Conservation (phyloP, 1,139 yeast genomes). For the Oligophagozyma castellii region DNA sequence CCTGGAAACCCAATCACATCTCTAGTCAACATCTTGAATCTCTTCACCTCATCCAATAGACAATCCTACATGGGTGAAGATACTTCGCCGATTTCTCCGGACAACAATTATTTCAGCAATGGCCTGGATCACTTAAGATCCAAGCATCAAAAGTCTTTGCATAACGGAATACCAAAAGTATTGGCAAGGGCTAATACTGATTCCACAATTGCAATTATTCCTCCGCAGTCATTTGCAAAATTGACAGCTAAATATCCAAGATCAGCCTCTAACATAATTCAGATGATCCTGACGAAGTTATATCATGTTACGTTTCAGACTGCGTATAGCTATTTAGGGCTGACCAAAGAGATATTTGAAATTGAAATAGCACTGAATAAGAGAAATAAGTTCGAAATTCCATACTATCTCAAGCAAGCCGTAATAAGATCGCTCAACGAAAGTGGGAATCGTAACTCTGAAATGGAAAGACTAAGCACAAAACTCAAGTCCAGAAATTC, state of each 20-base stretch:
- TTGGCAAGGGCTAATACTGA: slow-evolving; percentile 31
- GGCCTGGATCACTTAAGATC: neutral
- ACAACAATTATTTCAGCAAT: slow-evolving; percentile 1
- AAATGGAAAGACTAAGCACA: neutral
- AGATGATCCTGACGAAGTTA: slow-evolving; percentile 75
- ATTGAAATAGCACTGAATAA: slow-evolving; percentile 60
- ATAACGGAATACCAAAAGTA: slow-evolving; percentile 22
- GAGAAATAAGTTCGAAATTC: slow-evolving; percentile 36
- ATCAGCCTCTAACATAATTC: slow-evolving; percentile 87
- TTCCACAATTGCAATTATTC: slow-evolving; percentile 86
- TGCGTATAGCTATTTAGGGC: slow-evolving; percentile 72
- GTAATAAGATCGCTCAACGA: slow-evolving; percentile 34
- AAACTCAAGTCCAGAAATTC: neutral
- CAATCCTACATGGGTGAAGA: neutral
- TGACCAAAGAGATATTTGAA: slow-evolving; percentile 68
- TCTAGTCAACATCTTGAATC: slow-evolving; percentile 60
- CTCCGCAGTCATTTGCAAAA: slow-evolving; percentile 65
- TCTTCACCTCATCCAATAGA: slow-evolving; percentile 32
- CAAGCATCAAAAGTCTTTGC: too few species aligned
- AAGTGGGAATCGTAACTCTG: neutral
- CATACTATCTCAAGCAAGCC: slow-evolving; percentile 44
- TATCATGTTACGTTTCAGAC: slow-evolving; percentile 88
- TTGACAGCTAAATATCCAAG: slow-evolving; percentile 69
- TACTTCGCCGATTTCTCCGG: slow-evolving; percentile 1
- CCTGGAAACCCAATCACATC: slow-evolving; percentile 82